Evolutionary conservation across 1,284 basidiomycete species (phyloP).

Genomic region (Stereum hirsutum): DNA sequence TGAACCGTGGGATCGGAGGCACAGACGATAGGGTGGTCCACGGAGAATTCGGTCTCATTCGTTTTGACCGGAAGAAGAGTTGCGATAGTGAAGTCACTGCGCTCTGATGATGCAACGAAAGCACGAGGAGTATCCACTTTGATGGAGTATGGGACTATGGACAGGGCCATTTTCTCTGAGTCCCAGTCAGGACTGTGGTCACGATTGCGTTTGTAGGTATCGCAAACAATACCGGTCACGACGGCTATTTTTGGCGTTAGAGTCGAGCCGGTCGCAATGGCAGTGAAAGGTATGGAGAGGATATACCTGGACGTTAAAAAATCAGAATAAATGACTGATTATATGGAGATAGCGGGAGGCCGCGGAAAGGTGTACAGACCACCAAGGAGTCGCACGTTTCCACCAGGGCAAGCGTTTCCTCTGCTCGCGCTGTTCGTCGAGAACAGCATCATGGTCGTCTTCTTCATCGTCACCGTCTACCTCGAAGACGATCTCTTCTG

Average conservation of each 20-base stretch:
- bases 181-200: slow-evolving; percentile 9
- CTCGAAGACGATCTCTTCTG: slow-evolving; percentile 26
- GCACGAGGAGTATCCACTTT: neutral
- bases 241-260: slow-evolving; percentile 56
- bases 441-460: slow-evolving; percentile 16
- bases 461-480: slow-evolving; percentile 12
- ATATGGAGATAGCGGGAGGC: neutral
- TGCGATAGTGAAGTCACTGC: neutral
- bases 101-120: neutral
- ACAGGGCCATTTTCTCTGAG: slow-evolving; percentile 6
- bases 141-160: slow-evolving; percentile 7
- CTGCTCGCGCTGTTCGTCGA: slow-evolving; percentile 15
- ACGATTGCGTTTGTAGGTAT: slow-evolving; percentile 13
- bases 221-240: slow-evolving; percentile 21
- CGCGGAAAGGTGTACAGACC: slow-evolving; percentile 32
- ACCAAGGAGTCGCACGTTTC: slow-evolving; percentile 57
- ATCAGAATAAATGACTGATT: neutral
- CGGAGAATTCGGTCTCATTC: neutral
- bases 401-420: slow-evolving; percentile 47
- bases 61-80: neutral
- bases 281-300: slow-evolving; percentile 36
- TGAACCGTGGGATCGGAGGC: slow-evolving; percentile 65
- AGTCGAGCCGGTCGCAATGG: slow-evolving; percentile 43
- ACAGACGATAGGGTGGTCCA: slow-evolving; percentile 31
- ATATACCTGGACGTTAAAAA: slow-evolving; percentile 38